Conservation (phyloP, 768 basidiomycete genomes). For the Boletellus sp. region DNA sequence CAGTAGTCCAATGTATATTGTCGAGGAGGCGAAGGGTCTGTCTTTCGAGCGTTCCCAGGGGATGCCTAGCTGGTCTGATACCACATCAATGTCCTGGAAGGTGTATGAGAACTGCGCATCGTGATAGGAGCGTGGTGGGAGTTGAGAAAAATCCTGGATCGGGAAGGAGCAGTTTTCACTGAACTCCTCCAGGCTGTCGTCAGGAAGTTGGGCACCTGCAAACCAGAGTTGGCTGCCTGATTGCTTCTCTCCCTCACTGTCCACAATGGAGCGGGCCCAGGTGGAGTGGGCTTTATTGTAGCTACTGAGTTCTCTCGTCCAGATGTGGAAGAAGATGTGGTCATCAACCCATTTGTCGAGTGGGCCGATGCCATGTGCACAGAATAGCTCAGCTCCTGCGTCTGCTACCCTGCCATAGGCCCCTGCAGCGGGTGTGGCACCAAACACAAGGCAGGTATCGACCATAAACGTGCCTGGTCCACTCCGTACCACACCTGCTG, state of each 20-base stretch:
- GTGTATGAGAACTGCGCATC: not conserved
- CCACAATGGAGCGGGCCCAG: not conserved
- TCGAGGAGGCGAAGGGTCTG: not conserved
- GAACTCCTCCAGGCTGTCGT: not conserved
- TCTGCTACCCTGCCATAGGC: constrained; percentile 6
- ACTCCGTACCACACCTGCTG: not conserved
- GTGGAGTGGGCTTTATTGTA: not conserved
- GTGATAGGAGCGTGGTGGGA: not conserved
- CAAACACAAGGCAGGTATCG: not conserved
- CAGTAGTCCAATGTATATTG: constrained; percentile 29
- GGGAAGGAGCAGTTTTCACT: not conserved
- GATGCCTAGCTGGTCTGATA: constrained; percentile 5
- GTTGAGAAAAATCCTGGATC: not conserved
- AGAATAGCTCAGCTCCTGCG: constrained; percentile 1
- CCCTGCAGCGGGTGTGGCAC: not conserved
- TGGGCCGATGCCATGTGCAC: not conserved
- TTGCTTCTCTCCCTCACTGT: not conserved
- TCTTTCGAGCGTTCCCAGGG: constrained; percentile 14
- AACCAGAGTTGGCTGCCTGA: constrained; percentile 6
- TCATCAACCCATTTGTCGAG: constrained; percentile 12
- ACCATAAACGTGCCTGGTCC: constrained; percentile 17
- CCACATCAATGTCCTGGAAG: not conserved
- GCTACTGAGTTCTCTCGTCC: constrained; percentile 3
- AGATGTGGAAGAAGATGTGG: constrained; percentile 9
- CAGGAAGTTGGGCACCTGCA: not conserved